Evolutionary conservation across 805 yeast species (phyloP).

Genomic region (Wickerhamiella slavikovae): DNA sequence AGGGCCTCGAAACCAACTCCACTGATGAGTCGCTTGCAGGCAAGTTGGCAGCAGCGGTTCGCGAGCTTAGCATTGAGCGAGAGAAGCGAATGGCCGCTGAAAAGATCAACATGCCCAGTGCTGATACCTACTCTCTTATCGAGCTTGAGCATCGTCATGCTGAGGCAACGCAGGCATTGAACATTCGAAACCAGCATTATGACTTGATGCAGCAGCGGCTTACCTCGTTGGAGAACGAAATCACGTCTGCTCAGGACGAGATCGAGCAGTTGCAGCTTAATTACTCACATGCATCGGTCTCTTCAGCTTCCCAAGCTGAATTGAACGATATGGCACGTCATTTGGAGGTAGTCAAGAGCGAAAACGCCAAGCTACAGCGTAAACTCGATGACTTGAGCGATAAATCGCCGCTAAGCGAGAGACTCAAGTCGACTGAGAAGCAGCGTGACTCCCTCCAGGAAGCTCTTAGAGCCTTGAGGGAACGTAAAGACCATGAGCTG

Average conservation of each 20-base stretch:
- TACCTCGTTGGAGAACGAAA: constrained; percentile 9
- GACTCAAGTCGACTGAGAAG: constrained; percentile 15
- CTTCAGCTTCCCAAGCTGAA: constrained; percentile 10
- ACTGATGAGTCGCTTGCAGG: constrained; percentile 3
- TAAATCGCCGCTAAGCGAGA: constrained; percentile 18
- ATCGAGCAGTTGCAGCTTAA: not conserved
- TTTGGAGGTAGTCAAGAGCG: constrained; percentile 15
- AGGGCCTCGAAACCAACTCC: constrained; percentile 9
- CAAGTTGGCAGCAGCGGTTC: constrained; percentile 12
- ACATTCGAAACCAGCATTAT: constrained; percentile 13
- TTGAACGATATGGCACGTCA: constrained; percentile 15
- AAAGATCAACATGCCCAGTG: constrained; percentile 4
- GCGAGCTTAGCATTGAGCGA: constrained; percentile 17
- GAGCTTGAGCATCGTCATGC: constrained; percentile 14
- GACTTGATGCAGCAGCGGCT: constrained; percentile 12
- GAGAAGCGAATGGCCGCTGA: constrained; percentile 14
- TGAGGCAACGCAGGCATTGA: constrained; percentile 16
- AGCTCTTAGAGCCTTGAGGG: constrained; percentile 21
- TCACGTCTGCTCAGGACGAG: constrained; percentile 1
- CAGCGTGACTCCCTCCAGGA: constrained; percentile 22
- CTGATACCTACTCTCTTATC: constrained; percentile 4
- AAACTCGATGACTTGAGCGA: constrained; percentile 15
- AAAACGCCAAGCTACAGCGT: constrained; percentile 15
- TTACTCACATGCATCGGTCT: not conserved
- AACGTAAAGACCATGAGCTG: constrained; percentile 20